A percentile compares a stretch with the other conserved stretches of the same genome.
phyloP scores from a whole-genome alignment of 495 filamentous ascomycete species.

The Choiromyces venosus region DNA sequence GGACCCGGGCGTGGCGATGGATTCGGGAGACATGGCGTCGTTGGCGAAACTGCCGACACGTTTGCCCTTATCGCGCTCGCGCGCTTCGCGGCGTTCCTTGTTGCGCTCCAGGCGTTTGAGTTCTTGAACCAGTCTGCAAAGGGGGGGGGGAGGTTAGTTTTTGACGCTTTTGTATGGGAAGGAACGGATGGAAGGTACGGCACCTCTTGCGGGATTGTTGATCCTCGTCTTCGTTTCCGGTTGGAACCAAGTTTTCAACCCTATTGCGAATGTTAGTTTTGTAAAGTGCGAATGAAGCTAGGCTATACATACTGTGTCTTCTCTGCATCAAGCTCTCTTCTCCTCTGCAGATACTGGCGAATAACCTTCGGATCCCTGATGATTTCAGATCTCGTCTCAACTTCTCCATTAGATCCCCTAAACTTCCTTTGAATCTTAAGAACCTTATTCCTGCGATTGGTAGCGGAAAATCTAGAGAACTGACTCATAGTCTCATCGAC shows the following conservation, averaged over 20 bases:
- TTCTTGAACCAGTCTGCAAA: slow-evolving; percentile 60
- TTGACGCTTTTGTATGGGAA: background rate
- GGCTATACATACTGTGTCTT: slow-evolving; percentile 57
- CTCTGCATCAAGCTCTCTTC: slow-evolving; percentile 55
- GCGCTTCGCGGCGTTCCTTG: slow-evolving; percentile 80
- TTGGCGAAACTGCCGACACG: slow-evolving; percentile 51
- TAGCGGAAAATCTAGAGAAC: slow-evolving; percentile 69
- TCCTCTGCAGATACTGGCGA: slow-evolving; percentile 51
- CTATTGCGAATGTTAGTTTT: slow-evolving; percentile 41
- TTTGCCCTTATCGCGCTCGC: slow-evolving; percentile 64
- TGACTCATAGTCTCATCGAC: slow-evolving; percentile 77
- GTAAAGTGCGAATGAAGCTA: slow-evolving; percentile 10
- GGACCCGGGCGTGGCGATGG: slow-evolving; percentile 40
- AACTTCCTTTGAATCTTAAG: slow-evolving; percentile 69
- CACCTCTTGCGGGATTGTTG: slow-evolving; percentile 53
- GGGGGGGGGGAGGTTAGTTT: background rate
- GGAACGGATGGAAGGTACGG: background rate
- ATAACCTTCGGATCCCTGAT: slow-evolving; percentile 44
- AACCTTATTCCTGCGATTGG: slow-evolving; percentile 60
- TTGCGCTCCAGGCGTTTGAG: slow-evolving; percentile 78
- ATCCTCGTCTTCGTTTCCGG: slow-evolving; percentile 69
- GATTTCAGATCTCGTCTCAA: slow-evolving; percentile 46
- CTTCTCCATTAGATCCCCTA: slow-evolving; percentile 57
- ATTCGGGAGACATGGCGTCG: slow-evolving; percentile 38
- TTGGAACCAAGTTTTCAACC: slow-evolving; percentile 59